Evolutionary conservation across 129 eudicot genomes (phyloP), one percentile per base, ranked within the genome.

Genomic region (Helianthus tuberosus): DNA sequence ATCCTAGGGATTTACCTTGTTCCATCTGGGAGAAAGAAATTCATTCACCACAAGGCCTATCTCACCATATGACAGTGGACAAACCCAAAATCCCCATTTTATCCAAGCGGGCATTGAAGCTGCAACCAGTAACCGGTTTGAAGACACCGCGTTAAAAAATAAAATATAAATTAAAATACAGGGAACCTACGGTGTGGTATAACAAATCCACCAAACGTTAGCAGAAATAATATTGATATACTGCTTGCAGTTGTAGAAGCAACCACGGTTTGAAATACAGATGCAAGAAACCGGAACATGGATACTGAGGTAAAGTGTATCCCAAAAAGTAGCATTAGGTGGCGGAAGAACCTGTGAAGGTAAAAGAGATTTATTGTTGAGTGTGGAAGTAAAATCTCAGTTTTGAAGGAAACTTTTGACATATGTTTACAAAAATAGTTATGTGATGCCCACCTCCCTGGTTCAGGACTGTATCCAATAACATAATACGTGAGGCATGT

Each of bases 51-150:
- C 75, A 44, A 92, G 85, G 44, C 91, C 97, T 62, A 89, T 86
- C 85, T 86, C 86, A 16, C 93, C 96, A 62, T 92, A 92, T 52
- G 96, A 75, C 23, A 92, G 32, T 6, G 96, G 97, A 50, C 89
- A 85, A 77, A 77, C 32, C 97, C 97, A 92, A 78, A 82, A 89
- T 66, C 76, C 93, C 97, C 97, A 92, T 38, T 81, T 81, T 64
- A 92, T 75, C 97, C 97, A 92, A 53, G 29, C 61, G 23, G 97
- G 97, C 96, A 92, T 89, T 11, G 89, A 86, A 11, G 87, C 97
- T 89, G 91, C 79, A 79, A 81, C 4, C 50, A 6, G 29, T 25
- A 25, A 25, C 29, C 29, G 2, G 6, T 39, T 39, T 39, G 8
- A 39, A 39, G 44, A 6, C 44, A 39, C 44, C 44, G 4, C 44